Conservation (phyloP, 1,139 yeast genomes). For the Zhuliangozyma parablackwelliae region DNA sequence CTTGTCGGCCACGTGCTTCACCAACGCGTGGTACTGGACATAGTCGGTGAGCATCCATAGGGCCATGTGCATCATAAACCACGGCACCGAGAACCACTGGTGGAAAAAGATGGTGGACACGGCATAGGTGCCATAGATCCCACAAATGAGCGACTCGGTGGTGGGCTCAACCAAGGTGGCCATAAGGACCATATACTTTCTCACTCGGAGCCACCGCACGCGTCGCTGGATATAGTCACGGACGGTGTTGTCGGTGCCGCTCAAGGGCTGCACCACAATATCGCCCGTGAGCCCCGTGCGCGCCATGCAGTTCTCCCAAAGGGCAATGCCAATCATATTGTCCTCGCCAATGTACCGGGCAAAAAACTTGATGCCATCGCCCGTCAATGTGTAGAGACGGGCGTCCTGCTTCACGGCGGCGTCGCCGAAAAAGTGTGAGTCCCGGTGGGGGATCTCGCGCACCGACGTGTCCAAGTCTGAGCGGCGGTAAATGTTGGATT, state of each 20-base stretch:
- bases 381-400: slow-evolving; percentile 20
- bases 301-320: slow-evolving; percentile 69
- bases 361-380: slow-evolving; percentile 64
- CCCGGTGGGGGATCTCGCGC: slow-evolving; percentile 22
- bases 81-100: slow-evolving; percentile 26
- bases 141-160: slow-evolving; percentile 71
- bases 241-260: slow-evolving; percentile 41
- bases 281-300: slow-evolving; percentile 79
- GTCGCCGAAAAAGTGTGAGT: slow-evolving; percentile 30
- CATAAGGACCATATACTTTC: slow-evolving; percentile 81
- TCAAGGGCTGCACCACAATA: slow-evolving; percentile 73
- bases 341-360: slow-evolving; percentile 88
- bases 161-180: slow-evolving; percentile 87
- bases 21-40: slow-evolving; percentile 49
- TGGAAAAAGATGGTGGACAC: slow-evolving; percentile 44
- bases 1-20: slow-evolving; percentile 20
- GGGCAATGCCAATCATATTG: slow-evolving; percentile 83
- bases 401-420: slow-evolving; percentile 30
- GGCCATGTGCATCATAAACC: slow-evolving; percentile 50
- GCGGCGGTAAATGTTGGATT: slow-evolving; percentile 72
- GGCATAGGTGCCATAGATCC: slow-evolving; percentile 62
- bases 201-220: slow-evolving; percentile 82
- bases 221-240: slow-evolving; percentile 63
- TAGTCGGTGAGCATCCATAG: slow-evolving; percentile 66
- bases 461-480: slow-evolving; percentile 68